phyloP scores from a whole-genome alignment of 2,329 filamentous ascomycete species.

The Aspergillus flavus region DNA sequence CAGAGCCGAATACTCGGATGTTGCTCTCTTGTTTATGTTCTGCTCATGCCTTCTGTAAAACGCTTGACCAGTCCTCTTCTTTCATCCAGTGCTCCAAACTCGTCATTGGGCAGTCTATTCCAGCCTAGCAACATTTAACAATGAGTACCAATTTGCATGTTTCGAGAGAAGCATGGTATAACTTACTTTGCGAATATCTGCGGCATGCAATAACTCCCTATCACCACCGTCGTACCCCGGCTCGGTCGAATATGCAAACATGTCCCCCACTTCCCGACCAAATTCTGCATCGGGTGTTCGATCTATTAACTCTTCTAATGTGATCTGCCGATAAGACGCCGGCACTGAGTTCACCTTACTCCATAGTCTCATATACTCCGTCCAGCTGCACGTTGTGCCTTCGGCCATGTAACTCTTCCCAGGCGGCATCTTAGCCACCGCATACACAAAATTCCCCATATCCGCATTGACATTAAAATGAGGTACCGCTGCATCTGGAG shows the following conservation, averaged over 20 bases:
- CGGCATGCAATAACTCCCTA: slow-evolving; percentile 45
- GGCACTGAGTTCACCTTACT: slow-evolving; percentile 38
- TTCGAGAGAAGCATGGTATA: neutral
- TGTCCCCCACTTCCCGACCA: slow-evolving; percentile 49
- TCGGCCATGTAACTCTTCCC: slow-evolving; percentile 55
- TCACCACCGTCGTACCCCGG: slow-evolving; percentile 55
- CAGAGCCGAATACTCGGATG: neutral
- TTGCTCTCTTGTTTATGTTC: neutral
- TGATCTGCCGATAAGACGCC: slow-evolving; percentile 45
- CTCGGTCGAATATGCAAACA: slow-evolving; percentile 52
- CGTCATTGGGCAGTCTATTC: slow-evolving; percentile 44
- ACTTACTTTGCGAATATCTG: slow-evolving; percentile 50
- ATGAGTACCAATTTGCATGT: neutral
- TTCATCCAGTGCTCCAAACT: slow-evolving; percentile 30
- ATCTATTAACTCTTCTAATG: slow-evolving; percentile 45
- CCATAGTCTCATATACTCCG: slow-evolving; percentile 51
- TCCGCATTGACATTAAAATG: slow-evolving; percentile 54
- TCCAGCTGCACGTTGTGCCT: slow-evolving; percentile 51
- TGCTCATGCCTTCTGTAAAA: slow-evolving; percentile 1
- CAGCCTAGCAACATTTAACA: slow-evolving; percentile 33
- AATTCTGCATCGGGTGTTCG: slow-evolving; percentile 43
- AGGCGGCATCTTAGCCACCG: slow-evolving; percentile 53
- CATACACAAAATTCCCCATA: slow-evolving; percentile 53
- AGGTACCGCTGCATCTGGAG: slow-evolving; percentile 42
- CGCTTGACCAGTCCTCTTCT: slow-evolving; percentile 30